Percentiles rank a stretch among this genome's conserved stretches.
phyloP scores from a whole-genome alignment of 2,329 filamentous ascomycete genomes.

The Botrytis fabae region DNA sequence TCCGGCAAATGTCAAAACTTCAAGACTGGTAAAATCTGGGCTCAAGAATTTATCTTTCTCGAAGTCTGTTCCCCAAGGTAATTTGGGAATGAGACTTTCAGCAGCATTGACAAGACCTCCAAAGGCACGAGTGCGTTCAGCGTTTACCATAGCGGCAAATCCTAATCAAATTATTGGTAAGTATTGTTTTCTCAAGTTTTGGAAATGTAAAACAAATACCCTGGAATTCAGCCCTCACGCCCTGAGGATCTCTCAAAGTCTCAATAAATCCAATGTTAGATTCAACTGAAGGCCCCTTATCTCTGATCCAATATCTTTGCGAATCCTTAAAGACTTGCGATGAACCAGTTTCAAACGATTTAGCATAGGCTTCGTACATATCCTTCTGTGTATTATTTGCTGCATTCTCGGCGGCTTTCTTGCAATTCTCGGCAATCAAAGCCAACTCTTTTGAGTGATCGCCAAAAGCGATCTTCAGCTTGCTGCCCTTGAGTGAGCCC shows the following conservation, averaged over 20 bases:
- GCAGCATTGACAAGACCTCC: conserved; percentile 80
- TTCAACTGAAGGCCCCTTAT: conserved; percentile 79
- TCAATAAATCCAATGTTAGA: conserved; percentile 83
- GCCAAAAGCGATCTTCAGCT: conserved; percentile 70
- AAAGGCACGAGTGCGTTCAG: conserved; percentile 87
- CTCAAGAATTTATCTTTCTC: conserved; percentile 96
- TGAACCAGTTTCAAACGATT: conserved; percentile 73
- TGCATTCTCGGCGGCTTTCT: conserved; percentile 66
- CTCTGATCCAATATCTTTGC: conserved; percentile 78
- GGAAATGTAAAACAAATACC: conserved; percentile 45
- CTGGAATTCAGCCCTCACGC: conserved; percentile 81
- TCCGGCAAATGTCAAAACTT: conserved; percentile 79
- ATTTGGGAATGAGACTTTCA: conserved; percentile 77
- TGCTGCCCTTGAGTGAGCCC: conserved; percentile 64
- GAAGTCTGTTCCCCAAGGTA: conserved; percentile 86
- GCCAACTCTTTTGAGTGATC: conserved; percentile 73
- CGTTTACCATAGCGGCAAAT: conserved; percentile 81
- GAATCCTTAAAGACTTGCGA: conserved; percentile 77
- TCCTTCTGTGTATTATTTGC: conserved; percentile 73
- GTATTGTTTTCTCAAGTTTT: neutral
- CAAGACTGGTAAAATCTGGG: conserved; percentile 92
- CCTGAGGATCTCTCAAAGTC: conserved; percentile 80
- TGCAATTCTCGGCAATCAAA: conserved; percentile 64
- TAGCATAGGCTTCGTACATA: conserved; percentile 73
- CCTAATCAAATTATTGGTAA: conserved; percentile 25